Base-by-base conservation (phyloP, 2,329 filamentous ascomycete genomes). In the Aspergillus fischeri region DNA sequence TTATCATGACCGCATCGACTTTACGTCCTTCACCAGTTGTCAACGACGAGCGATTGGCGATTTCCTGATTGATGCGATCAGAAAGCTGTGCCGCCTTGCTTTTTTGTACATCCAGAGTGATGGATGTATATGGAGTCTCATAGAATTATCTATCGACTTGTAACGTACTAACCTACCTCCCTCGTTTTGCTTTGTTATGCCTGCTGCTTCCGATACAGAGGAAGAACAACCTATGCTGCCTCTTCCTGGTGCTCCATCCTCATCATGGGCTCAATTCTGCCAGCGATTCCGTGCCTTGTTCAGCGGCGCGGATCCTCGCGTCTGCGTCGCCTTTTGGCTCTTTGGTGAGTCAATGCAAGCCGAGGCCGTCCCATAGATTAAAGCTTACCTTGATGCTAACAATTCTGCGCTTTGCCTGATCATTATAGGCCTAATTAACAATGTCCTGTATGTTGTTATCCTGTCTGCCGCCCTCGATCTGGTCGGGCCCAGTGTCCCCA, bases 401-500 rank as follows among this genome's bases (percentile, higher is more conserved):
- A 38, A 21, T 24, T n/a, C 9, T 44, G 29, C 54, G 55, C 38
- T 32, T 41, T 49, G 32, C 24, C 21, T 41, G 49, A 49, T 49
- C 27, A 24, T n/a, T 52, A 25, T 68, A 93, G 91, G 91, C 53
- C 79, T 94, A 20, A 94, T 97, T 72, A 97, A 99, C 77, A 97
- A 97, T 78, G 91, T 97, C 65, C 89, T 97, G 77, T 97, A 97
- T 76, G 93, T 97, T 55, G 90, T 97, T 73, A 94, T 97, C 71
- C 88, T 99, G 68, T 95, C 92, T 29, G 90, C 94, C 38, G 94
- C 94, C 3, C 89, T 97, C 67, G 94, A 99, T 70, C 89, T 99
- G 60, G 94, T 97, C 66, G 93, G 93, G 38, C 88, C 90, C 32
- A 74, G 80, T 62, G 82, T 97, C 1, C 94, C 94, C 51, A 97